Evolutionary conservation across 495 filamentous ascomycete genomes (phyloP).

Genomic region (Viridothelium virens): DNA sequence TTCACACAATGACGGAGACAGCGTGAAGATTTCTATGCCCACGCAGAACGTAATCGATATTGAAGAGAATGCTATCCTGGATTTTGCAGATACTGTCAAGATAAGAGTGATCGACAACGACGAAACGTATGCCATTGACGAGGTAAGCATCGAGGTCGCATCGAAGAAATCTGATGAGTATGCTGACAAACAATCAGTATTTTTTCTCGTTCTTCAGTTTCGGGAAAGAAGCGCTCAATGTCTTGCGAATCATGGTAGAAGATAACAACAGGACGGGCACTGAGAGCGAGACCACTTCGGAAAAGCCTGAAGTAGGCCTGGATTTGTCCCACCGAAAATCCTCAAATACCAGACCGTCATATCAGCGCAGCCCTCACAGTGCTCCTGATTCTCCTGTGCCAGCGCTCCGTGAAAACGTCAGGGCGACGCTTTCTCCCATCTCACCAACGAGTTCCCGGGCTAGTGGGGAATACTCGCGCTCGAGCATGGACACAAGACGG

Average conservation of each 20-base stretch:
- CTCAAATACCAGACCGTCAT: constrained; percentile 15
- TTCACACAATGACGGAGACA: constrained; percentile 92
- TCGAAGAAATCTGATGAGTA: neutral
- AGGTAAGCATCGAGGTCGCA: constrained; percentile 46
- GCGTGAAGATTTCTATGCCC: constrained; percentile 90
- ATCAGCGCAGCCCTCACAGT: constrained; percentile 24
- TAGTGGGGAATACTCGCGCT: constrained; percentile 37
- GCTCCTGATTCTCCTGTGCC: constrained; percentile 30
- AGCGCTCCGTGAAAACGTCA: constrained; percentile 54
- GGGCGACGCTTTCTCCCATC: constrained; percentile 52
- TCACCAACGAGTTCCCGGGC: constrained; percentile 43
- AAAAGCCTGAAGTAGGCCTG: neutral
- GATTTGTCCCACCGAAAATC: constrained; percentile 11
- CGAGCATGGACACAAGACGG: constrained; percentile 32
- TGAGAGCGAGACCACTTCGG: neutral
- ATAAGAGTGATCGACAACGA: constrained; percentile 84
- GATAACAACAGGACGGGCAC: constrained; percentile 38
- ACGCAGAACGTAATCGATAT: constrained; percentile 85
- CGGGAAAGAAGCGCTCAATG: constrained; percentile 74
- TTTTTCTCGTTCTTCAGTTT: constrained; percentile 93
- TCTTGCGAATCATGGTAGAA: constrained; percentile 67
- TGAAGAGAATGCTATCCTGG: constrained; percentile 84
- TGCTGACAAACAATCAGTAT: constrained; percentile 48
- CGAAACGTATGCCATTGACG: constrained; percentile 90
- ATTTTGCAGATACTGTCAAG: constrained; percentile 91